These are phyloP conservation scores for Heterobasidion occidentale DNA, from an alignment of 1,284 basidiomycete genomes.

Conservation along the genomic window DNA sequence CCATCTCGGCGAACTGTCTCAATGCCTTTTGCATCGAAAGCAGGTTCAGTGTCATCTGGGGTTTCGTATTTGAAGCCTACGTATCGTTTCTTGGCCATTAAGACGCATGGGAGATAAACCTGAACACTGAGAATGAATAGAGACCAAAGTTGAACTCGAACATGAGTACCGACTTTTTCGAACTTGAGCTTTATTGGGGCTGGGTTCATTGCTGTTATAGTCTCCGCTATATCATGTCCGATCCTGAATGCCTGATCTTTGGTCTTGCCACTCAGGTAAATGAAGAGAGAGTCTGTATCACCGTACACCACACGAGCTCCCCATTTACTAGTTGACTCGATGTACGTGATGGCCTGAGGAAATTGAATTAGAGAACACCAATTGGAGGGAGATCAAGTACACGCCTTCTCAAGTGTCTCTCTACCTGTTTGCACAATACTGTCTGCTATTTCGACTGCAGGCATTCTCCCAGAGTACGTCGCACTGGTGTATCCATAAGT, in stretches of 20 bases:
- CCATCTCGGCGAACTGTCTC: slow-evolving; percentile 94
- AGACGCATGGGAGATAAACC: slow-evolving; percentile 91
- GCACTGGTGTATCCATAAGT: slow-evolving; percentile 96
- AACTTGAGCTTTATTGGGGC: slow-evolving; percentile 94
- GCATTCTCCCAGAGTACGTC: slow-evolving; percentile 94
- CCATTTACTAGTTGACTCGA: slow-evolving; percentile 79
- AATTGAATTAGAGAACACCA: background rate
- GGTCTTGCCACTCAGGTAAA: slow-evolving; percentile 83
- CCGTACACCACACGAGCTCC: slow-evolving; percentile 90
- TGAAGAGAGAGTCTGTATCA: slow-evolving; percentile 96
- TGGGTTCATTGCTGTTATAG: slow-evolving; percentile 83
- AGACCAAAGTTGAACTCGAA: background rate
- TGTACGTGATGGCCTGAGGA: slow-evolving; percentile 74
- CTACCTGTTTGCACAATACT: slow-evolving; percentile 95
- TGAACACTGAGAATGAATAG: slow-evolving; percentile 19
- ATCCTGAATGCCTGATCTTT: slow-evolving; percentile 92
- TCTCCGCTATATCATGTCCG: slow-evolving; percentile 87
- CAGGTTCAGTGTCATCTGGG: slow-evolving; percentile 70
- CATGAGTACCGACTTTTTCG: slow-evolving; percentile 65
- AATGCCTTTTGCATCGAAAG: slow-evolving; percentile 96
- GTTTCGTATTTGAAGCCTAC: slow-evolving; percentile 94
- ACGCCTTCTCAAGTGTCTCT: slow-evolving; percentile 89
- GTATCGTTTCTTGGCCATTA: slow-evolving; percentile 96
- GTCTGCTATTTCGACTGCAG: slow-evolving; percentile 96
- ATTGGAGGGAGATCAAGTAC: slow-evolving; percentile 3